These are phyloP conservation scores for Pulveroboletus sp. DNA, from an alignment of 768 basidiomycete genomes.

Conservation along the genomic window DNA sequence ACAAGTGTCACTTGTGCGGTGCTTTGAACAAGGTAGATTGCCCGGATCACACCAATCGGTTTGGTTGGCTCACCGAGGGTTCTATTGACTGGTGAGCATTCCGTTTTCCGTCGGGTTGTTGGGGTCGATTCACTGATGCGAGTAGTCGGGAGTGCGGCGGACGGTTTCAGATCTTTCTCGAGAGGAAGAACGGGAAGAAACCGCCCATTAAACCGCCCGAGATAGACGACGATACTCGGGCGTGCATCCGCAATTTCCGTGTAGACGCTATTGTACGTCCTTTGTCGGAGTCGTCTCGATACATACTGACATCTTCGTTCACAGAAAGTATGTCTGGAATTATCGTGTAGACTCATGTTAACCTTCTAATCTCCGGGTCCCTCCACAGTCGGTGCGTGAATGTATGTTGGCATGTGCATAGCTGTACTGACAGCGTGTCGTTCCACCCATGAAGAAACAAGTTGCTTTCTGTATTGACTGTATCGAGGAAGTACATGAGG, in stretches of 20 bases:
- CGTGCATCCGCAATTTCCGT: slow-evolving; percentile 26
- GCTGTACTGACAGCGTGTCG: neutral
- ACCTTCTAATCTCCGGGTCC: neutral
- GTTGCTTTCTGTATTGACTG: slow-evolving; percentile 59
- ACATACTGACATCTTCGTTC: neutral
- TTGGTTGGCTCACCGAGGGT: slow-evolving; percentile 19
- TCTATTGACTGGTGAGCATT: slow-evolving; percentile 24
- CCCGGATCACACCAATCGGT: slow-evolving; percentile 9
- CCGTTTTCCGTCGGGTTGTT: neutral
- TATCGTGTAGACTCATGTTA: neutral
- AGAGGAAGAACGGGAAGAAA: slow-evolving; percentile 15
- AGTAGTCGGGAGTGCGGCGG: slow-evolving; percentile 18
- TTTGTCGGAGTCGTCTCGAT: neutral
- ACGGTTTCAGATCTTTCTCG: slow-evolving; percentile 23
- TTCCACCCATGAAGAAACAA: slow-evolving; percentile 37
- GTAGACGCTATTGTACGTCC: slow-evolving; percentile 19
- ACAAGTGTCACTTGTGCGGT: slow-evolving; percentile 21
- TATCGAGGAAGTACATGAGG: slow-evolving; percentile 55
- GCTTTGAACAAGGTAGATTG: slow-evolving; percentile 16
- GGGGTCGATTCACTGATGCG: neutral
- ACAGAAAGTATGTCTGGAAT: slow-evolving; percentile 22
- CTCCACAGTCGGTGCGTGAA: slow-evolving; percentile 12
- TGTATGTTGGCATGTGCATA: neutral
- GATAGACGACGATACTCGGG: slow-evolving; percentile 16
- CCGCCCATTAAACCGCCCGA: neutral